Evolutionary conservation across 2,329 filamentous ascomycete species (phyloP).

Genomic region (Penicillium sp.): DNA sequence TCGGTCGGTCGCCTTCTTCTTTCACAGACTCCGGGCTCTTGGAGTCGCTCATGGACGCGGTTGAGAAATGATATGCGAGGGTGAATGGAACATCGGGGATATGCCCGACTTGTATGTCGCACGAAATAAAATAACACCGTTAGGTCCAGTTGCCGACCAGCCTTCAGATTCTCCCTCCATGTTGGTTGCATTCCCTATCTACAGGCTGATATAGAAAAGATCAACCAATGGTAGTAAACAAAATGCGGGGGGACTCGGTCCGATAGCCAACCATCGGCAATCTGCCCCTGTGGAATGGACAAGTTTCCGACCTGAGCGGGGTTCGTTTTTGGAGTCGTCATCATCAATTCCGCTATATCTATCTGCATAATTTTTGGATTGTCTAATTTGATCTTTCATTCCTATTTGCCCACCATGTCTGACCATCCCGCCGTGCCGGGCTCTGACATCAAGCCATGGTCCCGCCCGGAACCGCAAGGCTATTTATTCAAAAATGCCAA

Average conservation of each 20-base stretch:
- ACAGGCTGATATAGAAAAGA: constrained; percentile 9
- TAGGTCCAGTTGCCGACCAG: neutral
- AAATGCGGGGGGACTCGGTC: constrained; percentile 7
- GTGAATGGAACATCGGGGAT: neutral
- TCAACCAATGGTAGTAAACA: constrained; percentile 4
- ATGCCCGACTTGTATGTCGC: neutral
- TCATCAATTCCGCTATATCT: neutral
- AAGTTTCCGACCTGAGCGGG: constrained; percentile 10
- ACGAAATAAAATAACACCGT: neutral
- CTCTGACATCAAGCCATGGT: constrained; percentile 27
- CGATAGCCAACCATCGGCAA: constrained; percentile 11
- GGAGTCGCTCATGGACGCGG: constrained; percentile 6
- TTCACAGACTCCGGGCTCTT: constrained; percentile 4
- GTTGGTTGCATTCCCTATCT: constrained; percentile 4
- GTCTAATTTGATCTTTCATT: neutral
- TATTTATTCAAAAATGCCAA: constrained; percentile 26
- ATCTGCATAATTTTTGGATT: neutral
- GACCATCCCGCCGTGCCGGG: constrained; percentile 10
- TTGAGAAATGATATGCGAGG: neutral
- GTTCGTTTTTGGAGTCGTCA: neutral
- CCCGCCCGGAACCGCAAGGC: constrained; percentile 11
- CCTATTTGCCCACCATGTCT: constrained; percentile 7
- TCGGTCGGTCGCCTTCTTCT: constrained; percentile 1
- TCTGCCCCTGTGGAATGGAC: constrained; percentile 3
- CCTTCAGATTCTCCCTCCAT: neutral